These are phyloP conservation scores for Blumeriella jaapii DNA, from an alignment of 2,329 filamentous ascomycete genomes.

Conservation along the genomic window DNA sequence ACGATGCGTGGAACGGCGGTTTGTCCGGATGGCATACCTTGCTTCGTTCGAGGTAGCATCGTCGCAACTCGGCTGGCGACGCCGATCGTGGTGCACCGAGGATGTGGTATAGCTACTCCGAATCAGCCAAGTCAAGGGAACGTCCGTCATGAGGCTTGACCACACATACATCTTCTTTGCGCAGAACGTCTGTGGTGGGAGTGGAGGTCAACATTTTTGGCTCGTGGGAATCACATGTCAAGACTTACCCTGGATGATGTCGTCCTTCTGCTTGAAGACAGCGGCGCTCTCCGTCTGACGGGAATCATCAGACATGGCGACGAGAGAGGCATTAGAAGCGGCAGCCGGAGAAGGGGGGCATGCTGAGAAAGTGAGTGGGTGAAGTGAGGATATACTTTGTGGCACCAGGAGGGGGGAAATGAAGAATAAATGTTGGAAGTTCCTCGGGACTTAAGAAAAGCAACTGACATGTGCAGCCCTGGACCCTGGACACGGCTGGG, in stretches of 20 bases:
- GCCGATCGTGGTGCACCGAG: slow-evolving; percentile 27
- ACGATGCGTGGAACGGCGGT: slow-evolving; percentile 28
- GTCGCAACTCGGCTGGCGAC: slow-evolving; percentile 28
- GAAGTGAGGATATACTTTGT: slow-evolving; percentile 13
- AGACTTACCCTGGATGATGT: slow-evolving; percentile 22
- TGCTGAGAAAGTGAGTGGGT: too few species aligned
- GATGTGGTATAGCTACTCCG: slow-evolving; percentile 28
- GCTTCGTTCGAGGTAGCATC: slow-evolving; percentile 30
- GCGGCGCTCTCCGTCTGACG: slow-evolving; percentile 19
- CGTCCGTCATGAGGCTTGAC: too few species aligned
- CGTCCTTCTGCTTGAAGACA: slow-evolving; percentile 18
- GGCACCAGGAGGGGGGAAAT: slow-evolving; percentile 2
- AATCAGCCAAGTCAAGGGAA: slow-evolving; percentile 8
- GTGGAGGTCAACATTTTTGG: slow-evolving; percentile 10
- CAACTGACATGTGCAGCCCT: too few species aligned
- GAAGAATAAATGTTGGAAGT: slow-evolving; percentile 3
- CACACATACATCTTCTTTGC: slow-evolving; percentile 28
- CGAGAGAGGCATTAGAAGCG: slow-evolving; percentile 18
- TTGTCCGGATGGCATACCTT: slow-evolving; percentile 32
- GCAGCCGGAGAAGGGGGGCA: slow-evolving; percentile 5
- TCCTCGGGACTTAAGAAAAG: too few species aligned
- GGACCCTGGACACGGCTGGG: too few species aligned
- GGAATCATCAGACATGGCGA: slow-evolving; percentile 25
- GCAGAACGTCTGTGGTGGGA: slow-evolving; percentile 22
- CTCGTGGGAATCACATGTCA: slow-evolving; percentile 24